A percentile compares a stretch with the other conserved stretches of the same genome.
Conservation (phyloP, 202 grass and related monocot species). For the Saccharum hybrid region DNA sequence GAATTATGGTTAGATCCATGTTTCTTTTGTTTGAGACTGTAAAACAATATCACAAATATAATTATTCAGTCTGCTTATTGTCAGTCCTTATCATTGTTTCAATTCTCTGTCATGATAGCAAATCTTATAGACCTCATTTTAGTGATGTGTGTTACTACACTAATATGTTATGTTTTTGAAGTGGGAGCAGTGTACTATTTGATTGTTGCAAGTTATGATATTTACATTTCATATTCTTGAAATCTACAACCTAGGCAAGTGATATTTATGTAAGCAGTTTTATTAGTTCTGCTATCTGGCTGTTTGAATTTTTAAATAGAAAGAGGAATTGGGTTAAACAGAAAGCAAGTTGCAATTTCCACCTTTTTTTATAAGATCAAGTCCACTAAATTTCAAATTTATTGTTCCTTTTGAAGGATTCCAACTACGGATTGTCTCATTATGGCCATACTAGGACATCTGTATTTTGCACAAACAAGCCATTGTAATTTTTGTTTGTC, state of each 20-base stretch:
- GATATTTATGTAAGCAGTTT: not conserved
- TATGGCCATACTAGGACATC: not conserved
- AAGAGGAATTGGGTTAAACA: not conserved
- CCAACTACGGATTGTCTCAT: not conserved
- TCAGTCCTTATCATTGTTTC: slow-evolving; percentile 6
- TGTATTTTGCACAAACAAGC: not conserved
- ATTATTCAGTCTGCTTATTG: slow-evolving; percentile 9
- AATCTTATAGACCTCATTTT: not conserved
- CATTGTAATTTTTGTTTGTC: not conserved
- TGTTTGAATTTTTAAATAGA: not conserved
- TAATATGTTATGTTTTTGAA: not conserved
- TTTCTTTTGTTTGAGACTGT: slow-evolving; percentile 22
- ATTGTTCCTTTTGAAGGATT: not conserved
- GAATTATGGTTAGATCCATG: not conserved
- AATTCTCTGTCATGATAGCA: not conserved
- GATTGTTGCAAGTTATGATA: not conserved
- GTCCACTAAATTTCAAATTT: not conserved
- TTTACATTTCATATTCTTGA: slow-evolving; percentile 9
- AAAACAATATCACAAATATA: slow-evolving; percentile 1
- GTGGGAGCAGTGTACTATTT: not conserved
- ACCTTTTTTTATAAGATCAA: not conserved
- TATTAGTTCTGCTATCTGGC: not conserved
- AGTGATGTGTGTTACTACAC: not conserved
- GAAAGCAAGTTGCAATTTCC: not conserved
- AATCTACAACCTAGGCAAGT: slow-evolving; percentile 23